A percentile compares a stretch with the other conserved stretches of the same genome.
Evolutionary conservation across 768 basidiomycete species (phyloP).

Genomic region (Russula griseocarnosa): DNA sequence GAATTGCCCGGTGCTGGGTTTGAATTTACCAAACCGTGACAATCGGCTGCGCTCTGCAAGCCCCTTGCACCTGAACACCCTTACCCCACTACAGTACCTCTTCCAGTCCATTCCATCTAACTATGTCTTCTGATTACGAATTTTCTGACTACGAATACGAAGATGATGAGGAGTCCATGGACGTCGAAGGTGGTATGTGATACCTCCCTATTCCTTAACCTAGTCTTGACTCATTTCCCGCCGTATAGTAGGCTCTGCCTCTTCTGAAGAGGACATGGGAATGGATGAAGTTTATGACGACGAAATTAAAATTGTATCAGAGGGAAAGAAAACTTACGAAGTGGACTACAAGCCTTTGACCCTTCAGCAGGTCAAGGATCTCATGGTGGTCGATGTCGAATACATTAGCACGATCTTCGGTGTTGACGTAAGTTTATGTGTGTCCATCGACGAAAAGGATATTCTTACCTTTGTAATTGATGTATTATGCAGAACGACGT

Average conservation of each 20-base stretch:
- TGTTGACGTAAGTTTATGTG: constrained; percentile 65
- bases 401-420: constrained; percentile 85
- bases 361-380: constrained; percentile 67
- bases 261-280: constrained; percentile 61
- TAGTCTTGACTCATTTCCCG: constrained; percentile 28
- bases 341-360: constrained; percentile 78
- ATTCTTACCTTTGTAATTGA: background rate
- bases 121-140: constrained; percentile 64
- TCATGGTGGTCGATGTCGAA: constrained; percentile 76
- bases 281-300: constrained; percentile 58
- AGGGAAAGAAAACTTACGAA: constrained; percentile 68
- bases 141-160: constrained; percentile 68
- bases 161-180: constrained; percentile 64
- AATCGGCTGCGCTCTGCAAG: background rate
- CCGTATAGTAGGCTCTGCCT: constrained; percentile 38
- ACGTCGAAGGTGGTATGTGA: constrained; percentile 53
- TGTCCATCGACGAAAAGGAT: background rate
- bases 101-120: constrained; percentile 18
- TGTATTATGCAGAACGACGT: constrained; percentile 48
- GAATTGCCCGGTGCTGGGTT: constrained; percentile 18
- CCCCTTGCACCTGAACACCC: constrained; percentile 6
- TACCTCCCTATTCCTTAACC: constrained; percentile 25
- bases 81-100: background rate
- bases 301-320: constrained; percentile 56
- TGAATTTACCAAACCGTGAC: background rate